Percentiles rank a stretch among this genome's conserved stretches.
These are phyloP conservation scores for Rhizopogon rudus DNA, from an alignment of 768 basidiomycete species.

Conservation along the genomic window DNA sequence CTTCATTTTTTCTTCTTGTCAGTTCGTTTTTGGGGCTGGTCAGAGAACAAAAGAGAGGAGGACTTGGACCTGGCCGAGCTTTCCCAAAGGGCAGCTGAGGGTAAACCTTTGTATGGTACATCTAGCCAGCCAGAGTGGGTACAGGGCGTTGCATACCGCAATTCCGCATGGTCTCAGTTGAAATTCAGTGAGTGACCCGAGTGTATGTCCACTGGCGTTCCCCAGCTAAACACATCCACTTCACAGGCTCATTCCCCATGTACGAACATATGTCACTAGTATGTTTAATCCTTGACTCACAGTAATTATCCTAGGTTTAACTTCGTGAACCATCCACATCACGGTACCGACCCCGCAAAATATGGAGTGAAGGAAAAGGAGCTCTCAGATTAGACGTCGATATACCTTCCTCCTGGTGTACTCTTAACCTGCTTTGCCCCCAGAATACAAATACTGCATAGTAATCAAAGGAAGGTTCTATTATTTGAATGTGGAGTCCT, in stretches of 20 bases:
- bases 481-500: not conserved
- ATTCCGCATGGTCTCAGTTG: constrained; percentile 90
- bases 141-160: constrained; percentile 80
- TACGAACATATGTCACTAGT: constrained; percentile 29
- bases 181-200: constrained; percentile 66
- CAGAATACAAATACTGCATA: not conserved
- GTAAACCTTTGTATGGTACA: constrained; percentile 83
- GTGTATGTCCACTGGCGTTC: constrained; percentile 5
- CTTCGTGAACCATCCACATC: constrained; percentile 85
- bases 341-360: constrained; percentile 82
- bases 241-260: constrained; percentile 71
- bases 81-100: constrained; percentile 64
- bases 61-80: constrained; percentile 76
- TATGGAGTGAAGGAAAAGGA: constrained; percentile 46
- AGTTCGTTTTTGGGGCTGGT: constrained; percentile 97
- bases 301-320: constrained; percentile 68
- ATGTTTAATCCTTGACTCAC: constrained; percentile 5
- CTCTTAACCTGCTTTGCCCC: not conserved
- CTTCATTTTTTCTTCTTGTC: constrained; percentile 7
- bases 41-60: constrained; percentile 82
- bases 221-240: constrained; percentile 10
- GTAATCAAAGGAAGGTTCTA: not conserved
- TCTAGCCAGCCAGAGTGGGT: constrained; percentile 82
- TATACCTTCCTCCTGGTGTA: not conserved
- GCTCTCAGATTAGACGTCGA: constrained; percentile 13